A percentile compares a stretch with the other conserved stretches of the same genome.
phyloP scores from a whole-genome alignment of 768 basidiomycete genomes.

The Tricholoma sp. region DNA sequence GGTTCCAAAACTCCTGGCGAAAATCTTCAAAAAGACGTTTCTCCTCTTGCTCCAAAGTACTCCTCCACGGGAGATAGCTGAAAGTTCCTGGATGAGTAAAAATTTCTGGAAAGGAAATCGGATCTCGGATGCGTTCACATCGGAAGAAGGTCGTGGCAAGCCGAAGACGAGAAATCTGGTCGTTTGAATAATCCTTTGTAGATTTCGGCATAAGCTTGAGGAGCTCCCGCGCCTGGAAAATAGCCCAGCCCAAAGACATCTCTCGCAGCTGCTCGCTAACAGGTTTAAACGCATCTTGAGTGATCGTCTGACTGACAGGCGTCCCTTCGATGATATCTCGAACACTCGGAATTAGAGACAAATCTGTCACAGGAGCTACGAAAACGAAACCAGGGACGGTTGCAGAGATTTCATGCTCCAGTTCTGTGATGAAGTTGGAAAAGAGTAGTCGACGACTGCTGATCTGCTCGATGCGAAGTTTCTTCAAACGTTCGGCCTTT shows the following conservation, averaged over 20 bases:
- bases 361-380: constrained; percentile 13
- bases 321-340: constrained; percentile 17
- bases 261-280: constrained; percentile 6
- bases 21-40: constrained; percentile 19
- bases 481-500: constrained; percentile 15
- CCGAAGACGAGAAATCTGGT: constrained; percentile 10
- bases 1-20: constrained; percentile 20
- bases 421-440: constrained; percentile 12
- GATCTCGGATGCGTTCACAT: constrained; percentile 11
- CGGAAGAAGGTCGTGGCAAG: constrained; percentile 24
- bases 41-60: constrained; percentile 5
- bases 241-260: constrained; percentile 12
- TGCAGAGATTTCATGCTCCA: not conserved
- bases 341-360: constrained; percentile 14
- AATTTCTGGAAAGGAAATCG: constrained; percentile 16
- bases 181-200: not conserved
- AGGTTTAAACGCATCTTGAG: constrained; percentile 11
- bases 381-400: not conserved
- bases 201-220: constrained; percentile 16
- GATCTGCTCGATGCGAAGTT: constrained; percentile 12
- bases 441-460: constrained; percentile 15
- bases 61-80: constrained; percentile 8
- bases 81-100: constrained; percentile 14
- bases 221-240: constrained; percentile 9
- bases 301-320: constrained; percentile 10